Evolutionary conservation across 1,284 basidiomycete species (phyloP).

Genomic region (Cutaneotrichosporon arboriforme): DNA sequence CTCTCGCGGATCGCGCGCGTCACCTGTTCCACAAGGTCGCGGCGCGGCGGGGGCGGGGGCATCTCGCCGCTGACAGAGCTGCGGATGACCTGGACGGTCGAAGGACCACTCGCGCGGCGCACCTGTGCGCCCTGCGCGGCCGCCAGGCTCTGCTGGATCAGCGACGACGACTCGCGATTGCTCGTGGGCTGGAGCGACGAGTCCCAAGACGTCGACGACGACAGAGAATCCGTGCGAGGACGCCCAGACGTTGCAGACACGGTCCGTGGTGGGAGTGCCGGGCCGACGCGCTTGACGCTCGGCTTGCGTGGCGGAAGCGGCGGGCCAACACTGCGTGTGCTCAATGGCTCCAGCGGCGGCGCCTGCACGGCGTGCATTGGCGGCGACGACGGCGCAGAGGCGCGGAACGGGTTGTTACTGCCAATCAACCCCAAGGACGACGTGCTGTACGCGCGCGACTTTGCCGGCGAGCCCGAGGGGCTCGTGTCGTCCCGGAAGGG

Average conservation of each 20-base stretch:
- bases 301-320: conserved; percentile 20
- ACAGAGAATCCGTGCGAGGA: conserved; percentile 7
- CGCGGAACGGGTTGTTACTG: conserved; percentile 18
- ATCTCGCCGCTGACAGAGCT: conserved; percentile 4
- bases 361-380: not conserved
- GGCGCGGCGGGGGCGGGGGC: not conserved
- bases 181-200: conserved; percentile 15
- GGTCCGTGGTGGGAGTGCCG: conserved; percentile 1
- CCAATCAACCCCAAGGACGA: not conserved
- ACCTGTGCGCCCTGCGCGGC: conserved; percentile 9
- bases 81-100: conserved; percentile 17
- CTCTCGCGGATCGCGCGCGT: conserved; percentile 13
- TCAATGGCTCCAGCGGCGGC: not conserved
- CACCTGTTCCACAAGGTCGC: conserved; percentile 15
- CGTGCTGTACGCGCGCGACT: conserved; percentile 10
- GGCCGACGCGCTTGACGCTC: conserved; percentile 4
- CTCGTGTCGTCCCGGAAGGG: conserved; percentile 16
- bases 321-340: conserved; percentile 1
- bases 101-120: conserved; percentile 1
- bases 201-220: conserved; percentile 13
- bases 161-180: conserved; percentile 5
- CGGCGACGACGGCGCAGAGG: not conserved
- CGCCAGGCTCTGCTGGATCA: conserved; percentile 20
- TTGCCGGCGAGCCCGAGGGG: conserved; percentile 7
- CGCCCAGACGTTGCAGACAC: not conserved